Evolutionary conservation across 2,329 filamentous ascomycete species (phyloP).

Genomic region (Diaporthe sp.): DNA sequence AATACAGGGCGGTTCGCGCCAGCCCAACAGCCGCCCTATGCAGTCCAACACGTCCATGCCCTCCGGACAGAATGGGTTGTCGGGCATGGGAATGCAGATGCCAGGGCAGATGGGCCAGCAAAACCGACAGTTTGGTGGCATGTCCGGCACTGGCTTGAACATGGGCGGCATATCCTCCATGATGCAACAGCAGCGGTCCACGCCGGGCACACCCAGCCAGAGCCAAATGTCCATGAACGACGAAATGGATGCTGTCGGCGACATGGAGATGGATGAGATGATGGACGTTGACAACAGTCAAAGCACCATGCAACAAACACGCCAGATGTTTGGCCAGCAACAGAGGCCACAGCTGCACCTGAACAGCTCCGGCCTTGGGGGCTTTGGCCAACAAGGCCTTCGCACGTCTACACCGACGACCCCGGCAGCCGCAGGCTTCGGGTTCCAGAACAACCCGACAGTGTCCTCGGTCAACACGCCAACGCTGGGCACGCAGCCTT

Average conservation of each 20-base stretch:
- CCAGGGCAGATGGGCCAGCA: slow-evolving; percentile 51
- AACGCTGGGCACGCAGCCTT: slow-evolving; percentile 84
- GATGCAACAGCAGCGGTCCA: slow-evolving; percentile 59
- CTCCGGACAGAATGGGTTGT: slow-evolving; percentile 37
- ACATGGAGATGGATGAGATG: slow-evolving; percentile 96
- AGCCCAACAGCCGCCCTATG: slow-evolving; percentile 34
- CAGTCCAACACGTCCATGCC: slow-evolving; percentile 38
- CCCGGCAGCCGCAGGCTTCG: slow-evolving; percentile 81
- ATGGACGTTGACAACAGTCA: slow-evolving; percentile 75
- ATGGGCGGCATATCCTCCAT: slow-evolving; percentile 55
- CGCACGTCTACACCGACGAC: slow-evolving; percentile 89
- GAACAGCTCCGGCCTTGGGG: slow-evolving; percentile 76
- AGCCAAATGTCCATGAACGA: slow-evolving; percentile 56
- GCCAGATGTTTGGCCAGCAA: slow-evolving; percentile 76
- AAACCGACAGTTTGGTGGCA: slow-evolving; percentile 42
- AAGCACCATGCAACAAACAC: slow-evolving; percentile 76
- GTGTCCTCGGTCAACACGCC: slow-evolving; percentile 98
- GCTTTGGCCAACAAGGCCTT: slow-evolving; percentile 78
- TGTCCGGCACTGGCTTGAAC: slow-evolving; percentile 49
- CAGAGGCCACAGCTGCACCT: slow-evolving; percentile 83
- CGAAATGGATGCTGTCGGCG: slow-evolving; percentile 88
- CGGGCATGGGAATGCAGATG: slow-evolving; percentile 41
- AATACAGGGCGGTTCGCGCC: slow-evolving; percentile 36
- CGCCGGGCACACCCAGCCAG: slow-evolving; percentile 46
- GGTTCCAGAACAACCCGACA: slow-evolving; percentile 91